Evolutionary conservation across 2,329 filamentous ascomycete species (phyloP).

Genomic region (Colletotrichum tabaci): DNA sequence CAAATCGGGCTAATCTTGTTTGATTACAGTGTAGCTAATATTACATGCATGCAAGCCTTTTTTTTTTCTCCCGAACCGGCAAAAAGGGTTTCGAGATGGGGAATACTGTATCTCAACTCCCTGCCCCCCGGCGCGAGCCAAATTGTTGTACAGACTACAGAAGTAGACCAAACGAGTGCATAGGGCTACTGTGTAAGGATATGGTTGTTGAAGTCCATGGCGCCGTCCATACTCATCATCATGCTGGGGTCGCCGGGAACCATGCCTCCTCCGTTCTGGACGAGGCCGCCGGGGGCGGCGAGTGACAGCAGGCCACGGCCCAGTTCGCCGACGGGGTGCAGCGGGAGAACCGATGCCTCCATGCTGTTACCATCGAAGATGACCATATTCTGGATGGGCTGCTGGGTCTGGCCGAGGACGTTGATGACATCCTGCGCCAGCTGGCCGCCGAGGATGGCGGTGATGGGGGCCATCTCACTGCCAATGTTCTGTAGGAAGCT

Average conservation of each 20-base stretch:
- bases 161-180: neutral
- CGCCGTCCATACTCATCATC: slow-evolving; percentile 43
- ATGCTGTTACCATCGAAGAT: slow-evolving; percentile 90
- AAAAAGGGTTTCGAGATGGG: neutral
- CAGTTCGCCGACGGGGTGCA: slow-evolving; percentile 78
- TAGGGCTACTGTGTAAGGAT: slow-evolving; percentile 40
- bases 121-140: slow-evolving; percentile 18
- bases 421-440: slow-evolving; percentile 98
- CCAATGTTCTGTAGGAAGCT: slow-evolving; percentile 90
- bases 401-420: slow-evolving; percentile 89
- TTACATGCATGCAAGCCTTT: slow-evolving; percentile 28
- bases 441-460: slow-evolving; percentile 90
- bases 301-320: slow-evolving; percentile 63
- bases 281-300: slow-evolving; percentile 30
- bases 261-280: slow-evolving; percentile 40
- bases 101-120: slow-evolving; percentile 19
- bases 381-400: slow-evolving; percentile 95
- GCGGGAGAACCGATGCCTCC: slow-evolving; percentile 83
- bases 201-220: slow-evolving; percentile 37
- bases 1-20: neutral
- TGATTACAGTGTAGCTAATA: slow-evolving; percentile 32
- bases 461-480: slow-evolving; percentile 87
- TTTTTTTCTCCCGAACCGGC: neutral
- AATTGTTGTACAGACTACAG: slow-evolving; percentile 16
- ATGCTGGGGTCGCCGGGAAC: slow-evolving; percentile 34